These are phyloP conservation scores for Lodderomyces metapsilosis DNA, from an alignment of 1,139 yeast species.

Conservation along the genomic window DNA sequence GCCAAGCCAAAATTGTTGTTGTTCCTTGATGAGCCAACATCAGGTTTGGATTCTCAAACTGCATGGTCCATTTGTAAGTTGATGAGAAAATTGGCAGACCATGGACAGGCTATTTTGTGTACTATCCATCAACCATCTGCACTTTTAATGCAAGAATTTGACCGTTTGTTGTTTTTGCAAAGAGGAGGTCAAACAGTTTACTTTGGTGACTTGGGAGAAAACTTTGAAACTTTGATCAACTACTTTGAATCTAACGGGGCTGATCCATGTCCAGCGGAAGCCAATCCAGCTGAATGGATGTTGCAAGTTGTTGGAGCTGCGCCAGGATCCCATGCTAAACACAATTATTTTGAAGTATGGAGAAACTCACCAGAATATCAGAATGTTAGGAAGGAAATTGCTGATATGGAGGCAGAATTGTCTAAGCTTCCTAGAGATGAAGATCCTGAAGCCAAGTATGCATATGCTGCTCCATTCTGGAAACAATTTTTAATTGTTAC, in stretches of 20 bases:
- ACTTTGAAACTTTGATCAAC: too few relatives aligned
- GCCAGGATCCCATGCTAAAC: slow-evolving; percentile 35
- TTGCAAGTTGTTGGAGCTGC: slow-evolving; percentile 50
- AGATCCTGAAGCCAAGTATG: slow-evolving; percentile 19
- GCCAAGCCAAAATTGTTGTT: slow-evolving; percentile 39
- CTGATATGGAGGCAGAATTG: slow-evolving; percentile 27
- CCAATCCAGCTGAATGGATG: slow-evolving; percentile 62
- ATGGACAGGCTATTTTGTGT: too few relatives aligned
- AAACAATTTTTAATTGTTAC: slow-evolving; percentile 24
- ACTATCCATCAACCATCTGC: too few relatives aligned
- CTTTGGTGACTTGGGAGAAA: too few relatives aligned
- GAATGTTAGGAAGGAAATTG: slow-evolving; percentile 24
- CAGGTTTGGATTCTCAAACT: slow-evolving; percentile 43
- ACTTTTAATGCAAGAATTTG: too few relatives aligned
- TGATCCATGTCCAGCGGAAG: too few relatives aligned
- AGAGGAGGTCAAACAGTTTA: too few relatives aligned
- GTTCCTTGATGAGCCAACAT: slow-evolving; percentile 39
- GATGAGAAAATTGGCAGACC: too few relatives aligned
- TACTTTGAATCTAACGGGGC: too few relatives aligned
- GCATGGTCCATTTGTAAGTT: too few relatives aligned
- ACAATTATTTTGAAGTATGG: slow-evolving; percentile 33
- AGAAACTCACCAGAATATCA: slow-evolving; percentile 30
- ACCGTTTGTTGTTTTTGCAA: too few relatives aligned
- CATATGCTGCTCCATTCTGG: slow-evolving; percentile 24
- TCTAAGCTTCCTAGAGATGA: slow-evolving; percentile 19